Evolutionary conservation across 768 basidiomycete genomes (phyloP).

Genomic region (Tephrocybe sp.): DNA sequence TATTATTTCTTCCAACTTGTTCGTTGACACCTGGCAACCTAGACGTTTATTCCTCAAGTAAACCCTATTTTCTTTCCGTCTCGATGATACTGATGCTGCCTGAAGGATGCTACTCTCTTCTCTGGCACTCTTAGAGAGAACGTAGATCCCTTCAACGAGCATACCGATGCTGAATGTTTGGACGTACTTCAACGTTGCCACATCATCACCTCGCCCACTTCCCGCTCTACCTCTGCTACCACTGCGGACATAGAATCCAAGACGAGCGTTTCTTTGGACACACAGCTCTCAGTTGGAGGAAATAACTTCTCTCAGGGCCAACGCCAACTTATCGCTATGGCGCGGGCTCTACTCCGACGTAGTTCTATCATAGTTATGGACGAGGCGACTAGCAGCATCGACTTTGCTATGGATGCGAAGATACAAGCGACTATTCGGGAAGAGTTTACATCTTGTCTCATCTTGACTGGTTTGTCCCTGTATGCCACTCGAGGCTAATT

Average conservation of each 20-base stretch:
- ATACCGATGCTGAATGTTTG: constrained; percentile 74
- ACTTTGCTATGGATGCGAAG: constrained; percentile 85
- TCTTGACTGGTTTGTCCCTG: constrained; percentile 62
- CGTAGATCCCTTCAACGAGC: constrained; percentile 77
- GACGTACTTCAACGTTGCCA: constrained; percentile 84
- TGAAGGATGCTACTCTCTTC: constrained; percentile 69
- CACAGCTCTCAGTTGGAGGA: constrained; percentile 81
- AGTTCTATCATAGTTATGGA: constrained; percentile 77
- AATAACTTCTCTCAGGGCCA: constrained; percentile 94
- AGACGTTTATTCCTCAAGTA: constrained; percentile 79
- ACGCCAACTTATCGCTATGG: constrained; percentile 84
- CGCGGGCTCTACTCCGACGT: constrained; percentile 69
- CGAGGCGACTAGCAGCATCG: constrained; percentile 84
- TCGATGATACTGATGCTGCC: not conserved
- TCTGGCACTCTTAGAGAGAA: constrained; percentile 78
- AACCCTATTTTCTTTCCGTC: not conserved
- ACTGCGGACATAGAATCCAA: constrained; percentile 57
- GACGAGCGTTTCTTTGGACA: constrained; percentile 62
- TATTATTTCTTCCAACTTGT: not conserved
- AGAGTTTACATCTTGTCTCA: constrained; percentile 73
- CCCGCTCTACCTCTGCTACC: constrained; percentile 40
- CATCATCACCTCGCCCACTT: constrained; percentile 55
- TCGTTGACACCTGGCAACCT: not conserved
- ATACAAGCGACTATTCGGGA: constrained; percentile 87
- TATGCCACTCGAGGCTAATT: not conserved